Base-by-base conservation (phyloP, 2,329 filamentous ascomycete species). In the Gnomoniopsis sp. region DNA sequence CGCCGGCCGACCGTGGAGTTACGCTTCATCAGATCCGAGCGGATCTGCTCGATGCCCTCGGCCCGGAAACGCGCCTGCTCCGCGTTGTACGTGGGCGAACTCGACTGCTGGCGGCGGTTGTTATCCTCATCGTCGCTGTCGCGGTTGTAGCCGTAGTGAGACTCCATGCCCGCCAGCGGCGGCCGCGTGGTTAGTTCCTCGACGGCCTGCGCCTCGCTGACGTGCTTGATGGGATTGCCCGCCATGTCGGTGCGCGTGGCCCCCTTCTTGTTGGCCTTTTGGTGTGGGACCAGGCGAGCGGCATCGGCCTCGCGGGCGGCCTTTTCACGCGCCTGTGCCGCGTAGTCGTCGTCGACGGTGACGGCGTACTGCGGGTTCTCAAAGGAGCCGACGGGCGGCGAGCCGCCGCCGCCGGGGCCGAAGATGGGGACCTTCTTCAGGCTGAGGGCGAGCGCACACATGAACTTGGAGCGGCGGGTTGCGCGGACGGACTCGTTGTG, bases 391-490 rank as follows among this genome's bases (percentile, higher is more conserved):
- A 87, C 75, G 14, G 53, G 11, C 41, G 79, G 65, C 57, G 86
- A 83, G 58, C 76, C 77, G 57, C 87, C 90, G 60, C 89, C 92
- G 44, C 88, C 92, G 57, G 93, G 93, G 21, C 79, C 86, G 66
- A 91, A 83, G 69, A 99, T 93, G 11, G 93, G 93, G 19, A 99
- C 82, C 75, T 88, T 92, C 74, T 91, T 90, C 59, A 97, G 77
- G 3, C 93, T 92, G 10, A 92, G 75, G 4, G 95, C 88, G 59
- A 99, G 79, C 0, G 95, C 95, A 70, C 93, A 96, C 87, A 98
- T 96, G 77, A 99, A 98, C 75, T 96, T 98, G 71, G 90, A 96
- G 61, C 93, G 87, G 54, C 93, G 87, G 7, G 88, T 83, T 19
- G 88, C 88, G 44, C 93, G 89, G 44, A 97, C 82, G 1, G 84